These are phyloP conservation scores for Puccinellia tenuiflora DNA, from an alignment of 176 grass and related monocot species.

Conservation along the genomic window DNA sequence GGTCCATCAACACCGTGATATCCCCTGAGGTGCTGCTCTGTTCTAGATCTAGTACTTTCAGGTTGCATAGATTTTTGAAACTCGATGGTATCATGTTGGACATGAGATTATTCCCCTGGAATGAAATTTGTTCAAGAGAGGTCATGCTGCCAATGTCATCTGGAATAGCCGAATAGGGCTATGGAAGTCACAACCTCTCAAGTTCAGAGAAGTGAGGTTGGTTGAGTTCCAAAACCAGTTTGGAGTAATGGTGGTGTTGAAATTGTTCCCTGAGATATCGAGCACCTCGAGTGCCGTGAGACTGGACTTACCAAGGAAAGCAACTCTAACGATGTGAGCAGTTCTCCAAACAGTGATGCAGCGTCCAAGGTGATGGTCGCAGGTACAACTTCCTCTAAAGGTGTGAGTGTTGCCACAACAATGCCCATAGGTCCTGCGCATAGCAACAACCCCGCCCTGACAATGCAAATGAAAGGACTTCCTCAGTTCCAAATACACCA, in stretches of 20 bases:
- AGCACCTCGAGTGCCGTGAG: neutral
- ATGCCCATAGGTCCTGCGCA: too few species aligned
- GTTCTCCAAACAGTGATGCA: too few species aligned
- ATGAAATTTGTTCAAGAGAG: neutral
- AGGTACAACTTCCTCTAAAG: too few species aligned
- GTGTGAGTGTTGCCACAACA: too few species aligned
- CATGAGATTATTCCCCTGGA: neutral
- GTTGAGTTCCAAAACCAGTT: slow-evolving; percentile 29
- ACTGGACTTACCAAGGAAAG: neutral
- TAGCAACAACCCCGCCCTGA: too few species aligned
- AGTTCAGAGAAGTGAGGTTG: neutral
- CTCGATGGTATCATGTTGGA: slow-evolving; percentile 17
- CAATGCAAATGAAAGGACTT: too few species aligned
- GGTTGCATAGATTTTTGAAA: slow-evolving; percentile 22
- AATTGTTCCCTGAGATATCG: neutral
- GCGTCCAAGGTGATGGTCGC: too few species aligned
- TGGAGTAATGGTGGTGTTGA: neutral
- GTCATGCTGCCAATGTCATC: neutral
- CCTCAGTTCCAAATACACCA: too few species aligned
- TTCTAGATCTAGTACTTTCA: neutral
- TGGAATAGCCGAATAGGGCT: neutral
- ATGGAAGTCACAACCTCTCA: neutral
- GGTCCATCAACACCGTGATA: slow-evolving; percentile 13
- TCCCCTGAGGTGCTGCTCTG: neutral
- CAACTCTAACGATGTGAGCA: too few species aligned